Evolutionary conservation across 2,329 filamentous ascomycete species (phyloP).

Genomic region (Colletotrichum kahawae): DNA sequence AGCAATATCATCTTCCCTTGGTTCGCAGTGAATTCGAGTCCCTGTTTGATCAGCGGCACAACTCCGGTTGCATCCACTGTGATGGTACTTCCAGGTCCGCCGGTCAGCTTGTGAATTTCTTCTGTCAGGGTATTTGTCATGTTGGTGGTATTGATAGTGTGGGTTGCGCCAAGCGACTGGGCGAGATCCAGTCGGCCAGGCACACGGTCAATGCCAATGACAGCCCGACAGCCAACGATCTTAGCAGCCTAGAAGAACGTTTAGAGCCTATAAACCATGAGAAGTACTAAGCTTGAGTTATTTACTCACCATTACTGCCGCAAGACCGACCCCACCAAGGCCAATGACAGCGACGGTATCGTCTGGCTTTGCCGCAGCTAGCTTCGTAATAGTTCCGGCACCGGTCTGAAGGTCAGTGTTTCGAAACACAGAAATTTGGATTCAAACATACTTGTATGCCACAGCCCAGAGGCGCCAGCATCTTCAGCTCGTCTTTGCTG

Average conservation of each 20-base stretch:
- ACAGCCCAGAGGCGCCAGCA: neutral
- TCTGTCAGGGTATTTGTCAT: neutral
- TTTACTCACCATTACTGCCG: neutral
- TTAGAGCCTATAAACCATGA: neutral
- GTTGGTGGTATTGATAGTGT: neutral
- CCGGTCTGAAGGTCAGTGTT: neutral
- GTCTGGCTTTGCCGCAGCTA: neutral
- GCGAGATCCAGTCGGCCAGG: neutral
- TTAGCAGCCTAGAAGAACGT: neutral
- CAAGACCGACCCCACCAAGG: neutral
- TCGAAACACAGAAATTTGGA: accelerated
- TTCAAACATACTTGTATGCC: neutral
- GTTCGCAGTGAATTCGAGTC: neutral
- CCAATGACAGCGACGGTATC: neutral
- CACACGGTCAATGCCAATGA: neutral
- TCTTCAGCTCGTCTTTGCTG: neutral
- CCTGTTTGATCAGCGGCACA: neutral
- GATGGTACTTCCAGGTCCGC: neutral
- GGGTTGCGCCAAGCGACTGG: neutral
- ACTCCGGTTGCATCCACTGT: neutral
- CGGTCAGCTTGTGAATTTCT: neutral
- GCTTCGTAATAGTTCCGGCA: neutral
- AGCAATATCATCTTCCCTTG: neutral
- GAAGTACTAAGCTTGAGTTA: accelerated
- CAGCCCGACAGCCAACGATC: neutral